These are phyloP conservation scores for Clohesyomyces aquaticus DNA, from an alignment of 495 filamentous ascomycete species.

Conservation along the genomic window DNA sequence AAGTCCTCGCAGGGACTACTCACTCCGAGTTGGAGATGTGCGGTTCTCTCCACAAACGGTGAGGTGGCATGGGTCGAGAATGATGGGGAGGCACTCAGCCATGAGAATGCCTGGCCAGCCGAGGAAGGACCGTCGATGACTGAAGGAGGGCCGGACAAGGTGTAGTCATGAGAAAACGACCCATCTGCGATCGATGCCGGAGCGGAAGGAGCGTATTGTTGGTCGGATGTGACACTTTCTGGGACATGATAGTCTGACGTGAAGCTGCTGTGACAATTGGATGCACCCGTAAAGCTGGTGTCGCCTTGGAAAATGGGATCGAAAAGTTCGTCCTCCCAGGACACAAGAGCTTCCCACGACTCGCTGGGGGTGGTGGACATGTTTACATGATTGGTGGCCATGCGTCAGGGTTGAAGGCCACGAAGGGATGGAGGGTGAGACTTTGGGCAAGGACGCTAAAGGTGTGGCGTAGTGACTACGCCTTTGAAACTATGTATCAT, in stretches of 20 bases:
- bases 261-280: constrained; percentile 1
- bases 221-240: constrained; percentile 24
- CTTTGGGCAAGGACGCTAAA: neutral
- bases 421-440: neutral
- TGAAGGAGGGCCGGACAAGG: constrained; percentile 20
- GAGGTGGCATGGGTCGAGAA: constrained; percentile 26
- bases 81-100: constrained; percentile 26
- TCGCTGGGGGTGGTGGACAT: constrained; percentile 7
- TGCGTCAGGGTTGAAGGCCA: neutral
- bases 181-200: constrained; percentile 25
- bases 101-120: constrained; percentile 15
- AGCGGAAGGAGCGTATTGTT: constrained; percentile 19
- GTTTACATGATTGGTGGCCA: constrained; percentile 21
- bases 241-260: constrained; percentile 12
- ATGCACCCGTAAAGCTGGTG: constrained; percentile 12
- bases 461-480: constrained; percentile 12
- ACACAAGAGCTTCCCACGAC: constrained; percentile 28
- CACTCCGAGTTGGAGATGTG: neutral
- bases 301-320: constrained; percentile 37
- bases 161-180: constrained; percentile 21
- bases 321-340: constrained; percentile 32
- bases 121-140: constrained; percentile 21
- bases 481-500: neutral
- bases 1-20: neutral
- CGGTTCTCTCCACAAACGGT: constrained; percentile 10